Evolutionary conservation across 345 rosid genomes (phyloP), one percentile per base, ranked within the genome.

Genomic region (Acer negundo): DNA sequence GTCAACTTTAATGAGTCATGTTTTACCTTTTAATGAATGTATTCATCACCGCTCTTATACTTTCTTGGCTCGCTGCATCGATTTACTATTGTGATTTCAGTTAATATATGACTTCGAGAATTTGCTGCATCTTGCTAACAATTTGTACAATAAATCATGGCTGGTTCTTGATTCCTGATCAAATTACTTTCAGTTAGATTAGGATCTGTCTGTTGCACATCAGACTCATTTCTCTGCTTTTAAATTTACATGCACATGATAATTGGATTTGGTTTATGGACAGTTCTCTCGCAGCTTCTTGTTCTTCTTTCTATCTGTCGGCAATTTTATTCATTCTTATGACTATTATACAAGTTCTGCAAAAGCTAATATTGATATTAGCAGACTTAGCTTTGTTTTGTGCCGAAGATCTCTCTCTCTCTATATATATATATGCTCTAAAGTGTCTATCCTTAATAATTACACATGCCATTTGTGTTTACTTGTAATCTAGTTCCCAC

Each of bases 81-180:
- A 70, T 70, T 3, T n/a, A 24, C 4, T 70, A 31, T 53, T 28
- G 26, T 55, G 72, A 19, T 55, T 70, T 19, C 11, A 70, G 10
- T 26, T 17, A 51, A 51, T 51, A 46, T 51, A 19, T 28, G 62
- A 51, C 46, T 28, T 17, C 9, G 6, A 16, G 17, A 70, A 53
- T 53, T 17, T 53, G 62, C 5, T 70, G 62, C 56, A 17, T 70
- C 62, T 70, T 31, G 61, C 42, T 51, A 53, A n/a, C 26, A 70
- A 24, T 55, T 70, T 28, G 9, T 5, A 68, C n/a, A 7, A 13
- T 46, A 20, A 10, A 68, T 23, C 20, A 44, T 46, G 17, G 7
- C 44, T 70, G 15, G 62, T 49, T 17, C 56, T 20, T 58, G 23
- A 35, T 72, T 58, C 35, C 28, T 28, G 51, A 35, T 56, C 28